Evolutionary conservation across 2,329 filamentous ascomycete species (phyloP).

Genomic region (Drechslerella stenobrocha): DNA sequence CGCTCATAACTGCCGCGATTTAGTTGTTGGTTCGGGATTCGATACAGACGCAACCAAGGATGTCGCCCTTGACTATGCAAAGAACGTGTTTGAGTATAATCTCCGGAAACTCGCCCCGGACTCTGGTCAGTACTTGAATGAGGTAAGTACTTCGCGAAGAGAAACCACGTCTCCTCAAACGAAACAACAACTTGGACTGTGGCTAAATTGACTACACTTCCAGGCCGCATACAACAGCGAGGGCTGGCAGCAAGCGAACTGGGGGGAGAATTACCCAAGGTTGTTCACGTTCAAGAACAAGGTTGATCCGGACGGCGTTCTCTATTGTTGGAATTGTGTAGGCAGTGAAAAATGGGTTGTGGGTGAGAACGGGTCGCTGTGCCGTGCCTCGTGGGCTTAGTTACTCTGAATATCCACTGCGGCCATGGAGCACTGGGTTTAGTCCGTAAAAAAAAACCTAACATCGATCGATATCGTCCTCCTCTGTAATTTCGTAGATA

Average conservation of each 20-base stretch:
- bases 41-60: slow-evolving; percentile 55
- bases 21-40: slow-evolving; percentile 49
- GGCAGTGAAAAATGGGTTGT: slow-evolving; percentile 54
- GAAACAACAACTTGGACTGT: neutral
- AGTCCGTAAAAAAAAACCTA: no score
- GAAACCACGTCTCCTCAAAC: neutral
- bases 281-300: slow-evolving; percentile 55
- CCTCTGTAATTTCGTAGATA: no score
- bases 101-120: slow-evolving; percentile 57
- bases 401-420: no score
- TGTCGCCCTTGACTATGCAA: slow-evolving; percentile 54
- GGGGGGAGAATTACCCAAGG: slow-evolving; percentile 55
- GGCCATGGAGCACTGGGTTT: no score
- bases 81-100: slow-evolving; percentile 42
- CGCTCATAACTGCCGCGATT: neutral
- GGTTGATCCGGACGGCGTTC: slow-evolving; percentile 54
- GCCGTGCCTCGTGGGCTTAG: slow-evolving; percentile 33
- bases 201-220: neutral
- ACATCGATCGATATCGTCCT: no score
- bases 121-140: slow-evolving; percentile 59
- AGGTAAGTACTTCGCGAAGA: slow-evolving; percentile 56
- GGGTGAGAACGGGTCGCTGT: slow-evolving; percentile 20
- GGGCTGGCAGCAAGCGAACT: slow-evolving; percentile 55
- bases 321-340: slow-evolving; percentile 57
- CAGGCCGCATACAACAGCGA: slow-evolving; percentile 35